Percentiles rank a stretch among this genome's conserved stretches.
Conservation (phyloP, 371 early-diverging fungal species). For the Mucor saturninus region DNA sequence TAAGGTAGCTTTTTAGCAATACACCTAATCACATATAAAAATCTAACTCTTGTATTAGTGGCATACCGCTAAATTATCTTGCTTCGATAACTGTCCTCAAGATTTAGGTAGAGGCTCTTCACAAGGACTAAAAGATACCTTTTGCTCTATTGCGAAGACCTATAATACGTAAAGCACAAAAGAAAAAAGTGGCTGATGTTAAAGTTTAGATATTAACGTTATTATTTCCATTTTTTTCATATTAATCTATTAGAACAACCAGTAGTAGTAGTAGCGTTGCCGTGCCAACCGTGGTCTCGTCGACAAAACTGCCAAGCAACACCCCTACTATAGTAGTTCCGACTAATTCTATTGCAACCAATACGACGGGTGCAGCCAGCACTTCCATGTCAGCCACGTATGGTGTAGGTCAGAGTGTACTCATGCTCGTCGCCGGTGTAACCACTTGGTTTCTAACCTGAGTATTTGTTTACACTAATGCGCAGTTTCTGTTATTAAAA, state of each 20-base stretch:
- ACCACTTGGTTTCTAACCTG: constrained; percentile 8
- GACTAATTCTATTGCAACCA: constrained; percentile 2
- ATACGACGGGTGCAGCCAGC: background rate
- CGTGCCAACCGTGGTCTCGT: constrained; percentile 5
- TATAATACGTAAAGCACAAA: constrained; percentile 30
- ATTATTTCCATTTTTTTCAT: background rate
- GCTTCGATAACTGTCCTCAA: constrained; percentile 37
- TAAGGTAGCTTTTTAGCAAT: constrained; percentile 20
- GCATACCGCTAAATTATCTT: constrained; percentile 29
- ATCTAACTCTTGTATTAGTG: constrained; percentile 12
- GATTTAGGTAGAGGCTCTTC: constrained; percentile 24
- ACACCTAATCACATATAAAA: background rate
- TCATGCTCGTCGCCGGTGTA: constrained; percentile 11
- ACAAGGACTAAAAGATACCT: constrained; percentile 33
- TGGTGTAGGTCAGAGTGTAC: background rate
- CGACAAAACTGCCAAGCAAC: constrained; percentile 8
- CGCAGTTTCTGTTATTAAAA: background rate
- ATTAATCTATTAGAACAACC: constrained; percentile 1
- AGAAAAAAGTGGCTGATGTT: background rate
- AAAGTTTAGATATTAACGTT: background rate
- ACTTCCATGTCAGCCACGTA: constrained; percentile 3
- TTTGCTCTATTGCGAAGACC: constrained; percentile 44
- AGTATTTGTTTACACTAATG: background rate
- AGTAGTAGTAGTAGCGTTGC: constrained; percentile 3
- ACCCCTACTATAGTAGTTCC: constrained; percentile 6